These are phyloP conservation scores for Protea cynaroides DNA, from an alignment of 164 flowering plant species.

Conservation along the genomic window DNA sequence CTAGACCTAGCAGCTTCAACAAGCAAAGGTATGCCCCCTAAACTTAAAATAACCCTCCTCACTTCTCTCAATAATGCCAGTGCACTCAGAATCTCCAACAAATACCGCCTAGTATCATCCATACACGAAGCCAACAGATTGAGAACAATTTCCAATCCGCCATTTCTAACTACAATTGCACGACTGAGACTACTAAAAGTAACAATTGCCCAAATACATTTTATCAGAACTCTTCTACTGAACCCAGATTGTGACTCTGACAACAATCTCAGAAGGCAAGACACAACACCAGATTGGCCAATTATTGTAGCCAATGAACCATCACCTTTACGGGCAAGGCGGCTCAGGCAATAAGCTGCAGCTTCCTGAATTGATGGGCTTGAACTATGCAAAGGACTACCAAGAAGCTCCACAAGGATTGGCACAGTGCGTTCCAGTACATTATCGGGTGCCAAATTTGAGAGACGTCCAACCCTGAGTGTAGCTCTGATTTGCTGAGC, in stretches of 20 bases:
- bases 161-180: conserved; percentile 24
- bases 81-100: conserved; percentile 49
- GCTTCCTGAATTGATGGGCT: conserved; percentile 28
- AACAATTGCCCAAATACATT: conserved; percentile 30
- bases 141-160: conserved; percentile 36
- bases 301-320: conserved; percentile 26
- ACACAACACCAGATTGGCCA: conserved; percentile 31
- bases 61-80: conserved; percentile 35
- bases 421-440: conserved; percentile 28
- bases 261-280: conserved; percentile 27
- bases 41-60: conserved; percentile 26
- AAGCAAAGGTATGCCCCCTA: conserved; percentile 30
- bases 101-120: conserved; percentile 20
- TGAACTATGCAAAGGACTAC: conserved; percentile 3
- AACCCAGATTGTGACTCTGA: conserved; percentile 21
- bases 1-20: conserved; percentile 41
- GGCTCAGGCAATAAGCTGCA: conserved; percentile 33
- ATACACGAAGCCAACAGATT: conserved; percentile 19
- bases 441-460: conserved; percentile 34
- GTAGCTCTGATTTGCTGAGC: conserved; percentile 25
- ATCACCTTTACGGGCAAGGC: conserved; percentile 27
- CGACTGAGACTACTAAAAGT: conserved; percentile 21
- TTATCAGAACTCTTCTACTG: conserved; percentile 19
- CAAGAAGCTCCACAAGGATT: conserved; percentile 30
- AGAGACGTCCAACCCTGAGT: conserved; percentile 29